Base-by-base conservation (phyloP, 495 filamentous ascomycete genomes). In the Aspergillus sclerotioniger region DNA sequence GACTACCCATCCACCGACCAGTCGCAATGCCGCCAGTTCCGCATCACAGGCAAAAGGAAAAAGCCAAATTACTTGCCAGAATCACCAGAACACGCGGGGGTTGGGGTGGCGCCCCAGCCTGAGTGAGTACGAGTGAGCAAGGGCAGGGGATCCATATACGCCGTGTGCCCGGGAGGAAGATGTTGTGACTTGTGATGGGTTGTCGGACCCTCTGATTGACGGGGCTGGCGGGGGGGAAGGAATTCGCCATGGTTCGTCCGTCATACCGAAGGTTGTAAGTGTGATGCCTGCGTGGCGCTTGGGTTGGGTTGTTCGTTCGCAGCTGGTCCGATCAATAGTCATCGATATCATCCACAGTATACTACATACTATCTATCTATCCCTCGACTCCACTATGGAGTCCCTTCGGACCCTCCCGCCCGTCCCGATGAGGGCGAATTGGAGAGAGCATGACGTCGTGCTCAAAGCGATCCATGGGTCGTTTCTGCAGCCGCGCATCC, bases 201-300 rank as follows among this genome's bases (percentile, higher is more conserved):
- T 50, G 47, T 43, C 52, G 53, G 44, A 46, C 41, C 41, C 41
- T 55, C 25, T 55, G 53, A 55, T 54, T 45, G 52, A 54, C 28
- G 39, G 16, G 52, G 21, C 37, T 54, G n/a, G 51, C 21, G 50
- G 51, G 16, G 56, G 51, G 28, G 17, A 49, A 41, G 35, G 45
- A 15, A 5, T 44, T 25, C 33, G 44, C 39, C 35, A 57, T 57
- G 57, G 57, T 59, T 59, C 51, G 57, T 59, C 57, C 44, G 57
- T 54, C 55, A 51, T 29, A 44, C 25, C 43, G 41, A 33, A 55
- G 53, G 41, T 41, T 17, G 41, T 45, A 19, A 16, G 51, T 44
- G 31, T 28, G 46, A 49, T 29, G 13, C 15, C 20, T 29, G 52
- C 41, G 39, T 55, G 53, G 41, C 37, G 37, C 13, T n/a, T n/a